Evolutionary conservation across 148 eudicot species (phyloP).

Genomic region (Rhododendron vialii): DNA sequence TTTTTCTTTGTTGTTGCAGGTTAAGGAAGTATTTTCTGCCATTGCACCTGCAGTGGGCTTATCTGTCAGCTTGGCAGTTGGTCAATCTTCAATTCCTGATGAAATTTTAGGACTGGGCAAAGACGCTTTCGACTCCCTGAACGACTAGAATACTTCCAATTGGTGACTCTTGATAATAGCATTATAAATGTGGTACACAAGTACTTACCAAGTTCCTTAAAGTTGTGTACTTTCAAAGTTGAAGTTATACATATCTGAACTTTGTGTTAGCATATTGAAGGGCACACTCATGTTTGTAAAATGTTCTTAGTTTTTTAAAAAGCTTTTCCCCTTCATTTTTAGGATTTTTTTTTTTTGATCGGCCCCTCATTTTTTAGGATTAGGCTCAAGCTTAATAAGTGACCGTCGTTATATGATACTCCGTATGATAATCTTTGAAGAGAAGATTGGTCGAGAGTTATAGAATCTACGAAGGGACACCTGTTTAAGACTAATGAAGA

Average conservation of each 20-base stretch:
- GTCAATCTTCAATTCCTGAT: conserved; percentile 64
- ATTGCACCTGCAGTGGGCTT: conserved; percentile 90
- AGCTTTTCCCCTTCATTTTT: neutral
- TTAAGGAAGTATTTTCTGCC: conserved; percentile 71
- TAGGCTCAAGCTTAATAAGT: neutral
- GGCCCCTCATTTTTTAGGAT: neutral
- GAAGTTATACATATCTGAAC: neutral
- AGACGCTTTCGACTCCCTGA: conserved; percentile 76
- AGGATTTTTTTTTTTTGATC: too few species aligned
- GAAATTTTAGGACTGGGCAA: conserved; percentile 34
- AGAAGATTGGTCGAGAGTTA: neutral
- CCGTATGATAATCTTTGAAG: neutral
- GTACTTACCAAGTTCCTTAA: neutral
- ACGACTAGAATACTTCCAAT: conserved; percentile 59
- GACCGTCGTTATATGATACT: neutral
- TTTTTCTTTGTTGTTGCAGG: conserved; percentile 41
- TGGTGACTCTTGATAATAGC: conserved; percentile 37
- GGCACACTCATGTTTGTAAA: neutral
- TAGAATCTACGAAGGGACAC: neutral
- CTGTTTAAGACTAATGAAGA: neutral
- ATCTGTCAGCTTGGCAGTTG: conserved; percentile 91
- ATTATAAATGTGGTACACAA: neutral
- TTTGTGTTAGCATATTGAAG: neutral
- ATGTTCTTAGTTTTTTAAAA: neutral
- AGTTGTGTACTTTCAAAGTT: neutral